Conservation (phyloP, 495 filamentous ascomycete species). For the Aspergillus coremiiformis region DNA sequence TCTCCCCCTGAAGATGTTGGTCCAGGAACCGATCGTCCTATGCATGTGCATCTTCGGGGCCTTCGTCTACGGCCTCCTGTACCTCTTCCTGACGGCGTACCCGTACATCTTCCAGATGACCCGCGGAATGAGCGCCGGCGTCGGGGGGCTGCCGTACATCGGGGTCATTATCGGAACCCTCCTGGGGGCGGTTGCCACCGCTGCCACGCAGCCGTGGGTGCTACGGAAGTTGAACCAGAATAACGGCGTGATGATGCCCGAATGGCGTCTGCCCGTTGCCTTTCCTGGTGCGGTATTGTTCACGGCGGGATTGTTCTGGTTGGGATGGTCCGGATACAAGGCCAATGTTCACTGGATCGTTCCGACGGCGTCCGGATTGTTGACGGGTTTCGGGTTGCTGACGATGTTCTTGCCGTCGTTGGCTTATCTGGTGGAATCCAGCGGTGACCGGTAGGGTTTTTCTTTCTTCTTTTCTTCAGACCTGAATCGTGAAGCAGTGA, state of each 20-base stretch:
- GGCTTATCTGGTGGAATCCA: constrained; percentile 48
- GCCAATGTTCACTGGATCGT: constrained; percentile 48
- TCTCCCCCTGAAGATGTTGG: constrained; percentile 48
- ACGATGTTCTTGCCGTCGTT: constrained; percentile 41
- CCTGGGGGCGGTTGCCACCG: constrained; percentile 36
- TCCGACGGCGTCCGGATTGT: constrained; percentile 41
- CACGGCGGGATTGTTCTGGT: constrained; percentile 48
- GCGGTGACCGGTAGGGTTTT: too few relatives aligned
- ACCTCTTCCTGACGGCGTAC: constrained; percentile 53
- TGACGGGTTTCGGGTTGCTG: constrained; percentile 37
- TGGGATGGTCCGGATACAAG: constrained; percentile 50
- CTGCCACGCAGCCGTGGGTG: constrained; percentile 1
- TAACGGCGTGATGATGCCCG: constrained; percentile 41
- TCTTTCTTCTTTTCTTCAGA: too few relatives aligned
- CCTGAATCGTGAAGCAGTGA: background rate
- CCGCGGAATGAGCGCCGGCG: constrained; percentile 42
- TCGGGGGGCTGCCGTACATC: constrained; percentile 50
- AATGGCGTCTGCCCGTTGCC: constrained; percentile 50
- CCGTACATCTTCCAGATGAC: constrained; percentile 42
- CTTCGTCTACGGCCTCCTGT: constrained; percentile 54
- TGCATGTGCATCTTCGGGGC: constrained; percentile 52
- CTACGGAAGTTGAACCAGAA: constrained; percentile 24
- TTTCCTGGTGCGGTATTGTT: constrained; percentile 36
- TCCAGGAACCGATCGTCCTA: constrained; percentile 70
- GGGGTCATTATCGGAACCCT: constrained; percentile 48